A percentile compares a stretch with the other conserved stretches of the same genome.
phyloP scores from a whole-genome alignment of 2,329 filamentous ascomycete genomes.

The Microdochium bolleyi region DNA sequence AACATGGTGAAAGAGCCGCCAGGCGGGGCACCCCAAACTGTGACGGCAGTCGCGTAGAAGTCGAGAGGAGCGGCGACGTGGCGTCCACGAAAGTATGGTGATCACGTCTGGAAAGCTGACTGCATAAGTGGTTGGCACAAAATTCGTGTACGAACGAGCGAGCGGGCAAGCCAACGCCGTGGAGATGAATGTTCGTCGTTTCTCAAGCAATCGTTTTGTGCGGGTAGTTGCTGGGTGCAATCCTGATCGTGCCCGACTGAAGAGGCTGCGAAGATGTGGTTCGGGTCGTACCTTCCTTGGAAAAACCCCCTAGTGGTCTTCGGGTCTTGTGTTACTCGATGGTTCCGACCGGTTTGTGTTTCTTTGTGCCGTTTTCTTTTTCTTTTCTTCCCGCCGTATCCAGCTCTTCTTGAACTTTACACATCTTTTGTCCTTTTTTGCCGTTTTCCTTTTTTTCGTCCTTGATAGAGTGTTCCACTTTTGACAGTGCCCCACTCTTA shows the following conservation, averaged over 20 bases:
- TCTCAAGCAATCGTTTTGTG: background rate
- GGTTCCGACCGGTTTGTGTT: background rate
- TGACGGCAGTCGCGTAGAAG: background rate
- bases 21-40: background rate
- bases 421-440: background rate
- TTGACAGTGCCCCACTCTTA: background rate
- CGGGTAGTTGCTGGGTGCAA: background rate
- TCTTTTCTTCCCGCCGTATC: background rate
- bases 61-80: background rate
- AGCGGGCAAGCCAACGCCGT: too few species aligned
- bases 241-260: background rate
- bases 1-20: background rate
- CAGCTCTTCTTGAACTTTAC: background rate
- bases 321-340: background rate
- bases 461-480: background rate
- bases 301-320: too few species aligned
- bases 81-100: background rate
- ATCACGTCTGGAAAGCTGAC: too few species aligned
- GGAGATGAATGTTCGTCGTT: background rate
- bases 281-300: background rate
- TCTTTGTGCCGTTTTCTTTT: background rate
- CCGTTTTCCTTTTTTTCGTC: background rate
- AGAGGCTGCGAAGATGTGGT: background rate
- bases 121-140: too few species aligned
- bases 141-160: too few species aligned